These are phyloP conservation scores for Erythrophleum ivorense DNA, from an alignment of 331 rosid species.

Conservation along the genomic window DNA sequence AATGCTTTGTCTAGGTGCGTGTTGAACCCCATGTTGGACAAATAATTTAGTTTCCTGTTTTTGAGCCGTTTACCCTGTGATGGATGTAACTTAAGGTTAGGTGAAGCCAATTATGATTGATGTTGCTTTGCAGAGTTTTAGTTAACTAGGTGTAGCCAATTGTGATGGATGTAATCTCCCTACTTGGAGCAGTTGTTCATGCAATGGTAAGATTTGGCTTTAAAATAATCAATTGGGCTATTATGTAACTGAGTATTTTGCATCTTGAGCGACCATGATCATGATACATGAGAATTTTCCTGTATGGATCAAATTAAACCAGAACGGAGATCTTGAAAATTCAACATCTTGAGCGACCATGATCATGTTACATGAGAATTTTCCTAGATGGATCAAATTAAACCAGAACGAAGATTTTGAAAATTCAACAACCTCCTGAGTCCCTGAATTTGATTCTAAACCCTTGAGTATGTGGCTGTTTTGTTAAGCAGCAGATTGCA, in stretches of 20 bases:
- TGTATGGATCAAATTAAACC: too few relatives aligned
- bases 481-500: neutral
- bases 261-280: too few relatives aligned
- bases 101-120: constrained; percentile 44
- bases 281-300: neutral
- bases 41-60: constrained; percentile 42
- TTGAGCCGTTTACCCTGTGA: constrained; percentile 49
- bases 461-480: neutral
- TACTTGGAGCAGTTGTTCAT: constrained; percentile 33
- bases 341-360: too few relatives aligned
- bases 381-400: too few relatives aligned
- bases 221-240: neutral
- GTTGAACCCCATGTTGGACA: constrained; percentile 46
- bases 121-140: constrained; percentile 30
- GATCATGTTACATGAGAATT: too few relatives aligned
- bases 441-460: neutral
- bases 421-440: neutral
- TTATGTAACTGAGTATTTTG: too few relatives aligned
- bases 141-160: constrained; percentile 53
- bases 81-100: constrained; percentile 50
- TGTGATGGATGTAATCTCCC: constrained; percentile 47
- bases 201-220: neutral
- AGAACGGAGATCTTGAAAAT: too few relatives aligned
- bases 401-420: neutral
- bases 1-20: constrained; percentile 49